Base-by-base conservation (phyloP, 192 early-diverging fungal species). In the Coemansia guatemalensis region DNA sequence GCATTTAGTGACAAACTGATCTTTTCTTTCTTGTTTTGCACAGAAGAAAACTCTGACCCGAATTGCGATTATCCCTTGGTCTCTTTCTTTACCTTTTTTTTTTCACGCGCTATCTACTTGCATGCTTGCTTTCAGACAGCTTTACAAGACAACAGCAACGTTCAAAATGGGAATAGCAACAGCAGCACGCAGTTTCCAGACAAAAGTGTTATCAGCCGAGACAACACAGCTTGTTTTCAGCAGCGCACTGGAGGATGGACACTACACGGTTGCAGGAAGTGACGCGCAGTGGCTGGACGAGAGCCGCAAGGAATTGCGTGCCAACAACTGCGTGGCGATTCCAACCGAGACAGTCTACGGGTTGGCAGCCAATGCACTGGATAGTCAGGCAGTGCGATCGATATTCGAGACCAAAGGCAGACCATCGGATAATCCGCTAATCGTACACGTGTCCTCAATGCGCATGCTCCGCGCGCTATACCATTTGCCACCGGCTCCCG, bases 341-440 rank as follows among this genome's bases (percentile, higher is more conserved):
- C 96, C 97, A 3, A 98, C 97, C 5, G 97, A 99, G 66, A 99
- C 97, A 5, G 97, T 99, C 17, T 99, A 99, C 69, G 97, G 97
- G 0, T 81, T 99, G 25, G 97, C 90, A 8, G 91, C 93, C 56
- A 94, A 96, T 58, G 96, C 96, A 5, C 81, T 94, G 5, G 67
- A 78, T 20, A 55, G 82, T 5, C 24, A 32, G 2, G 90, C 93
- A 14, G 92, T 96, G 18, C 49, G 68, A 25, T 74, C 84, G 44
- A 96, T 99, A 56, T 99, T 87, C 68, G 57, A 53, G 0, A 90
- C 89, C 65, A 99, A 99, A 81, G 89, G 89, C 57, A 73, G 97
- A 60, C 97, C 97, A 0, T 80, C 83, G 11, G 97, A 99, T 69
- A 99, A 99, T 69, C 97, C 97, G 21, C 83, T 99, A 8, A 99